A percentile compares a stretch with the other conserved stretches of the same genome.
Evolutionary conservation across 2,329 filamentous ascomycete genomes (phyloP).

Genomic region (Penicillium crustosum): DNA sequence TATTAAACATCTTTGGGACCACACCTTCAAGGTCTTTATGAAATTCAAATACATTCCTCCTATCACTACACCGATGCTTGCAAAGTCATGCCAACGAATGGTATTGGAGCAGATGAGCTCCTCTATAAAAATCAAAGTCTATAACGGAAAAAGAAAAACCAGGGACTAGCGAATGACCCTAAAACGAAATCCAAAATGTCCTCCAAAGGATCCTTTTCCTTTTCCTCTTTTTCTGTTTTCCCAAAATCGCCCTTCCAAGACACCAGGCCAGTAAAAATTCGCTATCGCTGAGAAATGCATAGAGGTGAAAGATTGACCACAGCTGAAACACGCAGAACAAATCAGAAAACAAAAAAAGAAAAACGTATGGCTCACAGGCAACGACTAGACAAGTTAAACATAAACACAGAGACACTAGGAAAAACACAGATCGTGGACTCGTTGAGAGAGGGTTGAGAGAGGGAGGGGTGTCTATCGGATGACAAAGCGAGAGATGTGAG

Average conservation of each 20-base stretch:
- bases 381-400: conserved; percentile 25
- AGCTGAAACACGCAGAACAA: conserved; percentile 15
- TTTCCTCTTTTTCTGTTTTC: conserved; percentile 21
- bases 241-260: conserved; percentile 20
- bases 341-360: conserved; percentile 10
- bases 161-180: conserved; percentile 19
- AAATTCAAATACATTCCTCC: background rate
- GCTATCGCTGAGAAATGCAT: conserved; percentile 31
- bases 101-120: conserved; percentile 8
- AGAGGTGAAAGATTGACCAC: conserved; percentile 18
- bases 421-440: conserved; percentile 18
- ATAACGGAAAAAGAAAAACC: conserved; percentile 11
- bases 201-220: conserved; percentile 14
- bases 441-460: conserved; percentile 5
- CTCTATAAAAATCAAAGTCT: conserved; percentile 12
- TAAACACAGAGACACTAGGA: conserved; percentile 9
- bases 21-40: too few relatives aligned
- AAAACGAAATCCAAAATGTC: conserved; percentile 16
- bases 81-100: conserved; percentile 5
- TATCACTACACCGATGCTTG: background rate
- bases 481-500: conserved; percentile 7
- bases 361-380: conserved; percentile 20
- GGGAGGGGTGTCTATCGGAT: background rate
- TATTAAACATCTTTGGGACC: background rate
- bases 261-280: conserved; percentile 23